Evolutionary conservation across 257 asterid genomes (phyloP), one percentile per base, ranked within the genome.

Genomic region (Rhazya stricta): DNA sequence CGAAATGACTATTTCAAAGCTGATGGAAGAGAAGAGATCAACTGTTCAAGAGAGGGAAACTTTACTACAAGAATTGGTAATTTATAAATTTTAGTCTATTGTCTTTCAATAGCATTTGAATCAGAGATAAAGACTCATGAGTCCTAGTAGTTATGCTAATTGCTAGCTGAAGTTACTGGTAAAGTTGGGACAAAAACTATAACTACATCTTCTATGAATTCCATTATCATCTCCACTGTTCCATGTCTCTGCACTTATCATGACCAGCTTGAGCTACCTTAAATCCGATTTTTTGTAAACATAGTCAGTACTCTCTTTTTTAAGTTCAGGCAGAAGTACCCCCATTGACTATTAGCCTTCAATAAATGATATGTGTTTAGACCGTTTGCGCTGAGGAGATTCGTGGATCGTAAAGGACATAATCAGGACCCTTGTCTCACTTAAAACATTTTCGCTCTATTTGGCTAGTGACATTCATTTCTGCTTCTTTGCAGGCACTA

Each of bases 1-100:
- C 41, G 82, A 85, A 42, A 48, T 76, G 74, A 88, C 86, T 48
- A 88, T 89, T 73, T 76, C 83, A 69, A 84, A 81, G 85, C 87
- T 89, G 62, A 88, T 73, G 73, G 88, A 81, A 79, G 96, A 87
- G 76, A 85, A 73, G 79, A 83, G 57, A 77, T 83, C 72, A 83
- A 57, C 79, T 77, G 37, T 77, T 56, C 76, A 53, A 23, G 91
- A 86, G 76, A 83, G 82, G 76, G 91, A 86, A 61, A 74, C 60
- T 37, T 76, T 87, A 71, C 81, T 78, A 71, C 85, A 80, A 76
- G 95, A 93, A 84, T 60, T 89, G 92, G 97, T 89, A 78, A 78
- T 75, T 53, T 74, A 45, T 60, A 61, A 19, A 54, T 72, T 62
- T 62, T 48, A 29, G 7, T 69, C 63, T 56, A 45, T 67, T 45